These are phyloP conservation scores for Pneumocystis oryctolagi DNA, from an alignment of 1,139 yeast species.

Conservation along the genomic window DNA sequence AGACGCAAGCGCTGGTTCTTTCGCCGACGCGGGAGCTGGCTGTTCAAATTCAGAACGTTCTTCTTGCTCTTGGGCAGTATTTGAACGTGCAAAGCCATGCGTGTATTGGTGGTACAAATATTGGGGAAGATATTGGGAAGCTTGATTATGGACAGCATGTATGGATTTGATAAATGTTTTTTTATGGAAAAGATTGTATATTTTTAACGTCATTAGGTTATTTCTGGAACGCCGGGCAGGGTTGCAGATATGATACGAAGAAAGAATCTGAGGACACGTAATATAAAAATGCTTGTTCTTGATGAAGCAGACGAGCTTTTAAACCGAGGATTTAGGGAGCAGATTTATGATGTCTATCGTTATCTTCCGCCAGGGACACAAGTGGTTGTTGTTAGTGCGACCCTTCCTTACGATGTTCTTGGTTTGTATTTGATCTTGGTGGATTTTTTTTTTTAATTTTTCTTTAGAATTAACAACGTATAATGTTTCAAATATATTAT, in stretches of 20 bases:
- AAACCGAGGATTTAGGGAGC: constrained; percentile 92
- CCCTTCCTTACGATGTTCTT: constrained; percentile 89
- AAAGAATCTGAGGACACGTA: constrained; percentile 75
- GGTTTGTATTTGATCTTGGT: background rate
- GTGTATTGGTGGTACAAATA: constrained; percentile 95
- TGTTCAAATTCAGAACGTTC: constrained; percentile 92
- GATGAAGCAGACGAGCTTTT: constrained; percentile 99
- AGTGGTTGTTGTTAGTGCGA: constrained; percentile 91
- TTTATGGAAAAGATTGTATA: background rate
- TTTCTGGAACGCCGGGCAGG: constrained; percentile 99
- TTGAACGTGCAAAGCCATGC: constrained; percentile 92
- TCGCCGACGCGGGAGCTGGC: constrained; percentile 99
- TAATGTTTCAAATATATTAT: background rate
- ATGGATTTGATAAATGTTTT: background rate
- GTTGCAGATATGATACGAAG: constrained; percentile 95
- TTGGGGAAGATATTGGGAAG: constrained; percentile 82
- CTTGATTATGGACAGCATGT: constrained; percentile 82
- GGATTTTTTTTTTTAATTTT: background rate
- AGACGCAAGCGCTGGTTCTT: constrained; percentile 82
- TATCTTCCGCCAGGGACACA: constrained; percentile 88
- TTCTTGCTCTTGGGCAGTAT: constrained; percentile 83
- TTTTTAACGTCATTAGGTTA: constrained; percentile 26
- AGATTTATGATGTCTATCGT: constrained; percentile 91
- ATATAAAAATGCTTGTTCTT: constrained; percentile 89
- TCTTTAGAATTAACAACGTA: background rate